Base-by-base conservation (phyloP, 2,329 filamentous ascomycete genomes). In the Zelopaecilomyces penicillatus region DNA sequence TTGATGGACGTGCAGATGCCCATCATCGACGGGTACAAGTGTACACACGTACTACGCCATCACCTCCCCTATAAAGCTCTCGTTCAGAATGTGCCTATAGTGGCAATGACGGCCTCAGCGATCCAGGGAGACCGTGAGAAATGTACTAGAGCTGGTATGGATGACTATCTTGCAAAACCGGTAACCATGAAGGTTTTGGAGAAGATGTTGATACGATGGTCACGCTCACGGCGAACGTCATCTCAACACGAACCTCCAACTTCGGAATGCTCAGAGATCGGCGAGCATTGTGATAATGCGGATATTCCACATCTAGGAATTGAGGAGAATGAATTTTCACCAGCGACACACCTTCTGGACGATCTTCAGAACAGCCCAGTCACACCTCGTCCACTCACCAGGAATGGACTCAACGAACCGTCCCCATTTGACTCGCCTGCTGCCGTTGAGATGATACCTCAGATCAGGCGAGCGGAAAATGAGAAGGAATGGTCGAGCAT, bases 81-180 rank as follows among this genome's bases (percentile, higher is more conserved):
- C 42, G 69, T 79, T 4, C 69, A 73, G 44, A 70, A 80, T 37
- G 80, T 87, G 5, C 84, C 84, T 0, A 87, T 89, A 41, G 80
- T 89, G 33, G 85, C 85, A n/a, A 87, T 89, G 82, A 89, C 85
- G 0, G 85, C 84, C 4, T 85, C 80, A 4, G 85, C 85, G 1
- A 87, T 88, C 35, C 82, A 87, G 57, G 85, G 85, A 4, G 85
- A 89, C 55, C 71, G 75, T 40, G 84, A 88, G 58, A 87, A 87
- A 57, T 88, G 84, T 57, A 75, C 77, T 48, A 74, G 73, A 49
- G 82, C 83, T 6, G 85, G 85, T 30, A 88, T 88, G 85, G 83
- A 88, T 52, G 83, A 86, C 56, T 84, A 86, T 54, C 67, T 87
- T 7, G 70, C 80, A n/a, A 86, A 86, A 56, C 85, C 84, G 2